These are phyloP conservation scores for Fusarium scirpi DNA, from an alignment of 2,329 filamentous ascomycete species.

Conservation along the genomic window DNA sequence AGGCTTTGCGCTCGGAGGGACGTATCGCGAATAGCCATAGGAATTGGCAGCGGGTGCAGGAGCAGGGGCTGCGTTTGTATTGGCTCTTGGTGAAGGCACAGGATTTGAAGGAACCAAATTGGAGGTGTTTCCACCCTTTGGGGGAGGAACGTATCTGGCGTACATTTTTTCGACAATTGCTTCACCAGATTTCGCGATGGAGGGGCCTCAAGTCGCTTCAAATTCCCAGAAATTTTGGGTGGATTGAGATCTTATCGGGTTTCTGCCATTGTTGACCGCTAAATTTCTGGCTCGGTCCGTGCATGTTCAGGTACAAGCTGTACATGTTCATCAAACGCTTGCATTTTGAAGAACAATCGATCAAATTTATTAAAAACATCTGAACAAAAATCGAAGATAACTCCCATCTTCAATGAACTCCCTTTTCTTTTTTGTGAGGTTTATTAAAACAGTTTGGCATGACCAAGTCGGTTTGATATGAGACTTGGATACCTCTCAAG, in stretches of 20 bases:
- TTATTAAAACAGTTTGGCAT: neutral
- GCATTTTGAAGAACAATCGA: neutral
- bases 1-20: slow-evolving; percentile 50
- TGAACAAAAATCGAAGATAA: fast-evolving
- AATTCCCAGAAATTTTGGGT: slow-evolving; percentile 52
- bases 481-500: neutral
- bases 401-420: fast-evolving
- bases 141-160: slow-evolving; percentile 57
- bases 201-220: slow-evolving; percentile 26
- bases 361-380: neutral
- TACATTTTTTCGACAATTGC: slow-evolving; percentile 52
- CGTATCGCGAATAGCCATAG: slow-evolving; percentile 57
- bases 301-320: neutral
- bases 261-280: slow-evolving; percentile 56
- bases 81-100: neutral
- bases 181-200: slow-evolving; percentile 23
- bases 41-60: slow-evolving; percentile 29
- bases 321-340: neutral
- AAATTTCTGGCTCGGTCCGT: slow-evolving; percentile 37
- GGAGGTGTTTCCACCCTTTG: slow-evolving; percentile 36
- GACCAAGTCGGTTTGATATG: neutral
- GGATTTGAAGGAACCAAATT: neutral
- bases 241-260: slow-evolving; percentile 49
- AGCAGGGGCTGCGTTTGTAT: slow-evolving; percentile 1
- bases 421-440: neutral